These are phyloP conservation scores for Apiospora kogelbergensis DNA, from an alignment of 2,329 filamentous ascomycete species.

Conservation along the genomic window DNA sequence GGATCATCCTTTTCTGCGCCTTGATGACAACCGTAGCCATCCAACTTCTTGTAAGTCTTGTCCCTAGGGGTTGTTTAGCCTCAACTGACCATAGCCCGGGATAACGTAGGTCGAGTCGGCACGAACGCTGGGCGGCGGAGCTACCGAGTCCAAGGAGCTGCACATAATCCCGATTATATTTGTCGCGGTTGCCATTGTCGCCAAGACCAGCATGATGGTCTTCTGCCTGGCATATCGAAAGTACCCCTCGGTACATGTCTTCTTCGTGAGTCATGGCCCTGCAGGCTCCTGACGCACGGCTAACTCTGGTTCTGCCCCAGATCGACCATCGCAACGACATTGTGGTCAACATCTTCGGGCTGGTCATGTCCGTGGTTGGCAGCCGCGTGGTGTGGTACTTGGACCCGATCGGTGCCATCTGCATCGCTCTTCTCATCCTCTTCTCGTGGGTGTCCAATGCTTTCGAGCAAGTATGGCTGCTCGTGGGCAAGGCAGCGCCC, in stretches of 20 bases:
- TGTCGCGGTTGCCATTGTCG: slow-evolving; percentile 52
- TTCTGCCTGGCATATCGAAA: slow-evolving; percentile 54
- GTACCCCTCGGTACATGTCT: slow-evolving; percentile 56
- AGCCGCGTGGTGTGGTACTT: slow-evolving; percentile 57
- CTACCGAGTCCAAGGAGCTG: slow-evolving; percentile 41
- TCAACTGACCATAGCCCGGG: slow-evolving; percentile 19
- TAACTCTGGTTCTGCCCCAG: slow-evolving; percentile 18
- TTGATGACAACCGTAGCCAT: slow-evolving; percentile 67
- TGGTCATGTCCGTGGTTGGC: slow-evolving; percentile 56
- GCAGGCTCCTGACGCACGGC: background rate
- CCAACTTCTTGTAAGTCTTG: slow-evolving; percentile 49
- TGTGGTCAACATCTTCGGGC: slow-evolving; percentile 53
- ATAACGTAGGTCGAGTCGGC: slow-evolving; percentile 50
- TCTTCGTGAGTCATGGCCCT: slow-evolving; percentile 40
- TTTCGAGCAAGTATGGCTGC: slow-evolving; percentile 60
- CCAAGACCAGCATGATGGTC: slow-evolving; percentile 51
- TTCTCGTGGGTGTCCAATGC: slow-evolving; percentile 62
- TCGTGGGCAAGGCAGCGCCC: slow-evolving; percentile 62
- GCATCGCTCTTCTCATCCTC: slow-evolving; percentile 60
- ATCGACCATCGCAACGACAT: slow-evolving; percentile 59
- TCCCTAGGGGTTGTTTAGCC: background rate
- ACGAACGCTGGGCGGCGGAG: slow-evolving; percentile 47
- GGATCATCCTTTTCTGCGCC: slow-evolving; percentile 65
- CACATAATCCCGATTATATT: slow-evolving; percentile 56
- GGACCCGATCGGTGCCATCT: slow-evolving; percentile 61